A percentile compares a stretch with the other conserved stretches of the same genome.
Evolutionary conservation across 2,329 filamentous ascomycete species (phyloP).

Genomic region (Colletotrichum camelliae): DNA sequence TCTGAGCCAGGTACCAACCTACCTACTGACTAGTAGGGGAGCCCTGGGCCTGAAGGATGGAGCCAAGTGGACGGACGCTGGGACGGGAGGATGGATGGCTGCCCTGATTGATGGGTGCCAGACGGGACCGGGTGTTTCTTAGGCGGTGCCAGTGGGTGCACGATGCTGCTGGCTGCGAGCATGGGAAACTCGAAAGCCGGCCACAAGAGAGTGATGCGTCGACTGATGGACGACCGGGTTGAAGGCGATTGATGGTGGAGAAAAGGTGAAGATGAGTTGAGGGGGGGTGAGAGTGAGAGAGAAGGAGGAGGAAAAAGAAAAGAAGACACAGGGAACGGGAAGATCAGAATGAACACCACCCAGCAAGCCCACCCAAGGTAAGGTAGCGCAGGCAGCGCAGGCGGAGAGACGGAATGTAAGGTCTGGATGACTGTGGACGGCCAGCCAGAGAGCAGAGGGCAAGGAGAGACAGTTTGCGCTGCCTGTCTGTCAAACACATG

Average conservation of each 20-base stretch:
- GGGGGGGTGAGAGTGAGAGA: conserved; percentile 30
- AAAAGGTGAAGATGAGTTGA: neutral
- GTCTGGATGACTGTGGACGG: neutral
- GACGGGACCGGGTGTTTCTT: neutral
- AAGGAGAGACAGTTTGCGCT: neutral
- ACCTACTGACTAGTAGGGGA: neutral
- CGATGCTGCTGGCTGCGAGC: neutral
- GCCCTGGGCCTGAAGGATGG: neutral
- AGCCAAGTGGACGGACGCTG: conserved; percentile 1
- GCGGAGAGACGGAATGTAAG: neutral
- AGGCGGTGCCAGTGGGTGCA: neutral
- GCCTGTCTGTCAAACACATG: neutral
- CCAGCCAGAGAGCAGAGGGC: neutral
- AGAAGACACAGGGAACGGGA: conserved; percentile 33
- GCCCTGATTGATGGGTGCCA: conserved; percentile 3
- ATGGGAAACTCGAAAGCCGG: neutral
- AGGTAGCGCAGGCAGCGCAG: neutral
- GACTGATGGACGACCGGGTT: neutral
- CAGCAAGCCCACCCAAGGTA: neutral
- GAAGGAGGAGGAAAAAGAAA: conserved; percentile 27
- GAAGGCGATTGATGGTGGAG: neutral
- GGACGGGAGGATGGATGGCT: conserved; percentile 5
- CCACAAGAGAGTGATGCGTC: neutral
- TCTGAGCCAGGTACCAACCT: neutral
- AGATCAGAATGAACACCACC: conserved; percentile 21